phyloP scores from a whole-genome alignment of 805 yeast genomes.

The Metahyphopichia silvanorum region DNA sequence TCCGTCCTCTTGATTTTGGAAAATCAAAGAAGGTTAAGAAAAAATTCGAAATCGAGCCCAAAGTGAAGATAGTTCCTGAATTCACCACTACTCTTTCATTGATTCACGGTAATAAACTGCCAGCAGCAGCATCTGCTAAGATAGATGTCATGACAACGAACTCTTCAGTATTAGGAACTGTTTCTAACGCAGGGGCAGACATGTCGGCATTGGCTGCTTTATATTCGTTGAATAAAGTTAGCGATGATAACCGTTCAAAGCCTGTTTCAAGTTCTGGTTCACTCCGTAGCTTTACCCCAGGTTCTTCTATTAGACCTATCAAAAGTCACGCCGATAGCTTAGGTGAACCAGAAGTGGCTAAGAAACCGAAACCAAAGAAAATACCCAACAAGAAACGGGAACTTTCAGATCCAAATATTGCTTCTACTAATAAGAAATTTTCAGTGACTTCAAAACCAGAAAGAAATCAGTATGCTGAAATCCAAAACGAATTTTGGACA shows the following conservation, averaged over 20 bases:
- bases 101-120: slow-evolving; percentile 15
- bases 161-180: slow-evolving; percentile 37
- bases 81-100: slow-evolving; percentile 18
- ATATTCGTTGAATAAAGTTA: slow-evolving; percentile 31
- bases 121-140: slow-evolving; percentile 14
- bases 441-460: not conserved
- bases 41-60: slow-evolving; percentile 2
- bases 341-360: not conserved
- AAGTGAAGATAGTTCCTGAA: slow-evolving; percentile 1
- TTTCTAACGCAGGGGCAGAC: slow-evolving; percentile 23
- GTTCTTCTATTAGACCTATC: not conserved
- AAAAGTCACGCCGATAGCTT: too few species aligned
- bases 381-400: slow-evolving; percentile 12
- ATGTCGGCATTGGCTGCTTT: slow-evolving; percentile 37
- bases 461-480: too few species aligned
- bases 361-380: slow-evolving; percentile 3
- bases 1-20: slow-evolving; percentile 26
- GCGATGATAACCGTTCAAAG: slow-evolving; percentile 12
- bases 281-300: slow-evolving; percentile 2
- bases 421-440: not conserved
- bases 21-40: slow-evolving; percentile 1
- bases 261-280: not conserved
- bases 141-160: slow-evolving; percentile 28
- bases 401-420: not conserved
- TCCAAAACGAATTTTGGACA: slow-evolving; percentile 24